These are phyloP conservation scores for Priceomyces medius DNA, from an alignment of 805 yeast genomes.

Conservation along the genomic window DNA sequence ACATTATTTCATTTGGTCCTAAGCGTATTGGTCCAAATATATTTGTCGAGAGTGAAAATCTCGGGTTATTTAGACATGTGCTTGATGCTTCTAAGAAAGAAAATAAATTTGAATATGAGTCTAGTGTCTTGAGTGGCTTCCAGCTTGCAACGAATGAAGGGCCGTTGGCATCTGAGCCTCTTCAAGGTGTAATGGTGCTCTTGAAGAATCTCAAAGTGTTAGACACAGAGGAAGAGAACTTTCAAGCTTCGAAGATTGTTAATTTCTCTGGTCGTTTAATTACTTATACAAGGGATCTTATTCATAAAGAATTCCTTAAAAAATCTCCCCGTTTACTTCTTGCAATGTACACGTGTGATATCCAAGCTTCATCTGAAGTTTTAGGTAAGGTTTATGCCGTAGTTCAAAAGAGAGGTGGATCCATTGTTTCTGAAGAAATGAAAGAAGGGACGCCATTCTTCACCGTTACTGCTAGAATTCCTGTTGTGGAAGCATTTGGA, in stretches of 20 bases:
- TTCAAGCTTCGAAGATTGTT: slow-evolving; percentile 30
- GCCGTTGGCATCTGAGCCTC: slow-evolving; percentile 83
- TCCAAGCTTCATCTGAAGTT: slow-evolving; percentile 92
- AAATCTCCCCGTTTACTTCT: slow-evolving; percentile 89
- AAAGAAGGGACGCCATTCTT: slow-evolving; percentile 98
- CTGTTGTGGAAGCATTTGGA: slow-evolving; percentile 96
- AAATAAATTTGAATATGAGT: slow-evolving; percentile 44
- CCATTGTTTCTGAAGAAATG: slow-evolving; percentile 87
- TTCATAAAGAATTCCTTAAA: slow-evolving; percentile 66
- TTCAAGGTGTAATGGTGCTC: slow-evolving; percentile 73
- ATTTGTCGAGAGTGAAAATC: slow-evolving; percentile 50
- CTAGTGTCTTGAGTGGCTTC: slow-evolving; percentile 76
- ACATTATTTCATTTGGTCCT: slow-evolving; percentile 71
- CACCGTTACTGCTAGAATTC: slow-evolving; percentile 78
- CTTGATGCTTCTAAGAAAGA: slow-evolving; percentile 17
- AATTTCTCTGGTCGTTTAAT: slow-evolving; percentile 71
- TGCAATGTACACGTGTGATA: slow-evolving; percentile 92
- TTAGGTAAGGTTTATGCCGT: slow-evolving; percentile 95
- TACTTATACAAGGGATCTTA: slow-evolving; percentile 67
- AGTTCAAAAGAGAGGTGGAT: slow-evolving; percentile 84
- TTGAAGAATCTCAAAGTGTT: slow-evolving; percentile 19
- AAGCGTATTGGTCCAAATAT: slow-evolving; percentile 74
- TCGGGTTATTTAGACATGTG: slow-evolving; percentile 27
- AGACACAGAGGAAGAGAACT: slow-evolving; percentile 24
- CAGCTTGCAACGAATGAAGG: slow-evolving; percentile 82